These are phyloP conservation scores for Lipomyces oligophaga DNA, from an alignment of 805 yeast genomes.

Conservation along the genomic window DNA sequence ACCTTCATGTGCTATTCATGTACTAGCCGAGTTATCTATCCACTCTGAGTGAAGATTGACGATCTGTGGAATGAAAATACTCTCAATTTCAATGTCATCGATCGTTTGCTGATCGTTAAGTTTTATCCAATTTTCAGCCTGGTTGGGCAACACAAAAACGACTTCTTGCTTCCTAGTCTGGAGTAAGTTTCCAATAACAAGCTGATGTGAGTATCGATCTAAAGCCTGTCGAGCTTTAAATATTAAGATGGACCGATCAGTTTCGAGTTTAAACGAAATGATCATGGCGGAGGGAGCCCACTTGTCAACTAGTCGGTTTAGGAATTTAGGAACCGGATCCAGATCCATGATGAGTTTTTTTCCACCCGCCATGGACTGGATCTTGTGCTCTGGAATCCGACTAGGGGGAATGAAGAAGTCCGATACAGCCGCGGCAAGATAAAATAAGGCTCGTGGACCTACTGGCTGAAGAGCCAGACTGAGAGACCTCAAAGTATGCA, in stretches of 20 bases:
- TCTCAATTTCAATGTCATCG: slow-evolving; percentile 63
- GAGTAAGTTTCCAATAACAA: slow-evolving; percentile 88
- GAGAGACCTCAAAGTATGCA: slow-evolving; percentile 72
- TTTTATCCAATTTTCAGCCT: slow-evolving; percentile 33
- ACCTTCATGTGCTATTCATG: no score
- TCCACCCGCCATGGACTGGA: slow-evolving; percentile 68
- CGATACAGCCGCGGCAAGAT: slow-evolving; percentile 95
- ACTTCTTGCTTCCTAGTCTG: slow-evolving; percentile 87
- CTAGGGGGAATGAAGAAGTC: slow-evolving; percentile 90
- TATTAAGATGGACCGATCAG: slow-evolving; percentile 68
- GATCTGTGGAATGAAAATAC: slow-evolving; percentile 74
- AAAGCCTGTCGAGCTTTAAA: slow-evolving; percentile 76
- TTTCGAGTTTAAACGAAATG: slow-evolving; percentile 88
- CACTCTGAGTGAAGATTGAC: slow-evolving; percentile 59
- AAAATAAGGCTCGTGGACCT: slow-evolving; percentile 65
- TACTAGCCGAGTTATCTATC: slow-evolving; percentile 40
- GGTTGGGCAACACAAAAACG: slow-evolving; percentile 65
- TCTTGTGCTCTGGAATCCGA: slow-evolving; percentile 87
- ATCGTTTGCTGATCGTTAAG: slow-evolving; percentile 44
- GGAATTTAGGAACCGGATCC: slow-evolving; percentile 94
- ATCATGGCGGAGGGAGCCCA: slow-evolving; percentile 98
- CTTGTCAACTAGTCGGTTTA: slow-evolving; percentile 77
- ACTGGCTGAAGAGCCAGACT: slow-evolving; percentile 56
- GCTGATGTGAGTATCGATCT: slow-evolving; percentile 81
- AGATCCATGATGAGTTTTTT: slow-evolving; percentile 79